Evolutionary conservation across 108 stramenopile genomes (phyloP).

Genomic region (Aurantiochytrium sp.): DNA sequence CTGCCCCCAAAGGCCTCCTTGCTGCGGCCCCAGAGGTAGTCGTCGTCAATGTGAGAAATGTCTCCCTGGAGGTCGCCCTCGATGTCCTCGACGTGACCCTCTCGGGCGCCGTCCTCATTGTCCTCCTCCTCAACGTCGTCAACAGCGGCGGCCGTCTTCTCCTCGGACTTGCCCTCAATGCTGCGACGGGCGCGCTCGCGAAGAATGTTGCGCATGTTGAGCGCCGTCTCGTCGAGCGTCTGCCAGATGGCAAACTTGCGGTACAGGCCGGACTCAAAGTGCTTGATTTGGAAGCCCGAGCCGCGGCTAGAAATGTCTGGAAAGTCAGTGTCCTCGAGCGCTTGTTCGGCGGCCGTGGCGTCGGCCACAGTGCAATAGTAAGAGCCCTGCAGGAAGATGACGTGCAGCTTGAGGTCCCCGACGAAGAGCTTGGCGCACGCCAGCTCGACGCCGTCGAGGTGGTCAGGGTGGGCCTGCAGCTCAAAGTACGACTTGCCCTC

Average conservation of each 20-base stretch:
- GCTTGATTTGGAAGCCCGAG: conserved; percentile 3
- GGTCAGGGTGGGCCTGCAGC: background rate
- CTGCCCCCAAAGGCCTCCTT: conserved; percentile 29
- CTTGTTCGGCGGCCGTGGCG: background rate
- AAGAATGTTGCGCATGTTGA: conserved; percentile 18
- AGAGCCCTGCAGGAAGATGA: background rate
- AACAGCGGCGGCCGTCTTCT: background rate
- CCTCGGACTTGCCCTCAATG: conserved; percentile 21
- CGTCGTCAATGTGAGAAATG: background rate
- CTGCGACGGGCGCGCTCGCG: conserved; percentile 13
- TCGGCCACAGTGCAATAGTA: conserved; percentile 2
- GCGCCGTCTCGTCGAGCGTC: conserved; percentile 1
- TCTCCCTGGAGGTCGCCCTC: background rate
- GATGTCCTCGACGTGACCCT: background rate
- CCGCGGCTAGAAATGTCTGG: conserved; percentile 22
- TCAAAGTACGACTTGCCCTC: conserved; percentile 26
- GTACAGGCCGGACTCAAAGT: background rate
- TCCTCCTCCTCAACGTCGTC: background rate
- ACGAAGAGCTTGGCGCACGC: conserved; percentile 29
- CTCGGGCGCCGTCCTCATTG: background rate
- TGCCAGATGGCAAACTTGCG: background rate
- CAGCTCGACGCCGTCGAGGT: background rate
- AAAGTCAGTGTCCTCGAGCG: background rate
- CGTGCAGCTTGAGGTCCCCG: background rate
- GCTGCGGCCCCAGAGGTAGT: background rate